These are phyloP conservation scores for Globisporangium polare DNA, from an alignment of 352 stramenopile genomes.

Conservation along the genomic window DNA sequence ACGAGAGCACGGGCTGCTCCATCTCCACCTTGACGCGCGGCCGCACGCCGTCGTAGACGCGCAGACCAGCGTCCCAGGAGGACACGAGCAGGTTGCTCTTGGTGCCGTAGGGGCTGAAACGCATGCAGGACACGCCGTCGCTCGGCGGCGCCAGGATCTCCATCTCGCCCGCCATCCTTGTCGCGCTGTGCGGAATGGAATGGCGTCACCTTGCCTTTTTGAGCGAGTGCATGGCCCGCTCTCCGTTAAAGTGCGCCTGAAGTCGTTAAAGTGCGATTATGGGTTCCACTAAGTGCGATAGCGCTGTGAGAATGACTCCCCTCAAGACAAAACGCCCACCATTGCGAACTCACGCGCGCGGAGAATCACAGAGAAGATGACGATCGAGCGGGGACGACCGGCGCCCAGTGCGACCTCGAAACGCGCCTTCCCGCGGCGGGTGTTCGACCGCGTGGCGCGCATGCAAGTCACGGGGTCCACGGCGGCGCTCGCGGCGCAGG, in stretches of 20 bases:
- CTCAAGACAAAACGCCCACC: neutral
- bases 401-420: conserved; percentile 6
- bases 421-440: conserved; percentile 15
- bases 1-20: conserved; percentile 65
- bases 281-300: neutral
- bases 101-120: conserved; percentile 53
- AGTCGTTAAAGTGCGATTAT: neutral
- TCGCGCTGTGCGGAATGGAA: conserved; percentile 1
- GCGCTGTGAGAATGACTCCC: neutral
- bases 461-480: conserved; percentile 65
- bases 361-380: neutral
- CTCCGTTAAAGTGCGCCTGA: neutral
- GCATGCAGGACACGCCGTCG: conserved; percentile 81
- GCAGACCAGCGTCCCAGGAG: conserved; percentile 75
- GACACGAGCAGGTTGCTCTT: conserved; percentile 58
- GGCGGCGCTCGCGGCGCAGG: neutral
- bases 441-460: conserved; percentile 50
- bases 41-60: conserved; percentile 63
- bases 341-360: neutral
- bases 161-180: conserved; percentile 25
- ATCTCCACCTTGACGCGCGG: conserved; percentile 63
- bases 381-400: conserved; percentile 1
- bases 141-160: conserved; percentile 71
- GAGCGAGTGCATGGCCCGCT: neutral
- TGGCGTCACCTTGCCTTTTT: neutral